A percentile compares a stretch with the other conserved stretches of the same genome.
Evolutionary conservation across 2,329 filamentous ascomycete genomes (phyloP).

Genomic region (Cordyceps pruinosa): DNA sequence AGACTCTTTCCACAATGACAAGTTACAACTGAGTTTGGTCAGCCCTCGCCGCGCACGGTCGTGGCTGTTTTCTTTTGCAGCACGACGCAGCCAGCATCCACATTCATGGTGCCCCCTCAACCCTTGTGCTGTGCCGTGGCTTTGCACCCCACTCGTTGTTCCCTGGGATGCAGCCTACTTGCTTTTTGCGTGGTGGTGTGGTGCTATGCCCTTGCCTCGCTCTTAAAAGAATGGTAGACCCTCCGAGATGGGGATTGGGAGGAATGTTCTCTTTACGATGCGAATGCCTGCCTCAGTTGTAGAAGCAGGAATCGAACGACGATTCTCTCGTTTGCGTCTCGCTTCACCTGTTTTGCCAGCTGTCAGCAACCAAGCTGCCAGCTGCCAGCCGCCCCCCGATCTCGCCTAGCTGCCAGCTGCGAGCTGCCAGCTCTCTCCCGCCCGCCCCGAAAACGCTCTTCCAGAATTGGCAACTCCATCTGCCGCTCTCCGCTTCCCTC

Average conservation of each 20-base stretch:
- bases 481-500: not conserved
- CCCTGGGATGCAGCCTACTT: conserved; percentile 7
- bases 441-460: not conserved
- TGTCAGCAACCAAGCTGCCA: not conserved
- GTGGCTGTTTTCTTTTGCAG: conserved; percentile 3
- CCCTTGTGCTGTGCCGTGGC: conserved; percentile 11
- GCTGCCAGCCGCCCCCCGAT: not conserved
- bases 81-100: not conserved
- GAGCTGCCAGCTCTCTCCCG: not conserved
- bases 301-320: not conserved
- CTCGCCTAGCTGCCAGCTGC: not conserved
- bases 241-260: conserved; percentile 2
- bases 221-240: conserved; percentile 14
- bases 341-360: not conserved
- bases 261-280: conserved; percentile 9
- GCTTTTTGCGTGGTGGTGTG: conserved; percentile 13
- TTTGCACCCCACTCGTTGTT: conserved; percentile 6
- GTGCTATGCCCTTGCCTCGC: conserved; percentile 9
- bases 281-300: not conserved
- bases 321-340: not conserved
- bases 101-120: not conserved
- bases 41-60: conserved; percentile 9
- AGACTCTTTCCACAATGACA: conserved; percentile 1
- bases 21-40: conserved; percentile 1
- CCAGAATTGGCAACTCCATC: conserved; percentile 10